Evolutionary conservation across 306 rosid species (phyloP), one percentile per base, ranked within the genome.

Genomic region (Phaseolus lunatus): DNA sequence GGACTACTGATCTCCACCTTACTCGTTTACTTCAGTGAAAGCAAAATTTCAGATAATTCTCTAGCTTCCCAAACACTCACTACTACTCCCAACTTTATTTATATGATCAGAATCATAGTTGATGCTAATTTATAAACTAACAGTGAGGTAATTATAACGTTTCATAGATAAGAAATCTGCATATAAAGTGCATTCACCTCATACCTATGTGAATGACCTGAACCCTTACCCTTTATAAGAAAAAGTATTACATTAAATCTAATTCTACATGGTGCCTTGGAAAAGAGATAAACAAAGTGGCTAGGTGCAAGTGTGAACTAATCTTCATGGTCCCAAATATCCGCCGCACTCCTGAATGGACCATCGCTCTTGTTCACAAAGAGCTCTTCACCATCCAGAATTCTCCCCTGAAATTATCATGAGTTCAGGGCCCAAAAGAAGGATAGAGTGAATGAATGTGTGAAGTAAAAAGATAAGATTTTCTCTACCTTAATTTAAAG

Each of bases 241-340:
- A 74, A 66, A 27, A 68, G 37, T 75, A 58, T 37, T 76, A 63
- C 68, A 49, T 61, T 39, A 31, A 65, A 75, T 58, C 71, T 73
- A 81, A 67, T 33, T 23, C 56, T 45, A 44, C 10, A 16, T 3
- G 39, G 48, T 58, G 35, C 49, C 54, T 24, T 54, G 39, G 14
- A 22, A 19, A 31, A 48, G 57, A 43, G 54, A 47, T 33, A 47
- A 22, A 39, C 44, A 39, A 39, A 65, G 3, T 19, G 27, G 13
- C 10, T 61, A 18, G 48, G 56, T 80, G 83, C 4, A 72, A 58
- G 56, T 62, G 64, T 70, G 44, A 24, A 37, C 54, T 85, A 85
- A 72, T 85, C 84, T 33, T 85, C 88, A 66, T 82, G 81, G 80
- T 85, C 88, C 88, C 86, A 82, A 2, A 85, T 33, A 8, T 82